A percentile compares a stretch with the other conserved stretches of the same genome.
phyloP scores from a whole-genome alignment of 768 basidiomycete species.

The Gloeopeniophorella convolvens region DNA sequence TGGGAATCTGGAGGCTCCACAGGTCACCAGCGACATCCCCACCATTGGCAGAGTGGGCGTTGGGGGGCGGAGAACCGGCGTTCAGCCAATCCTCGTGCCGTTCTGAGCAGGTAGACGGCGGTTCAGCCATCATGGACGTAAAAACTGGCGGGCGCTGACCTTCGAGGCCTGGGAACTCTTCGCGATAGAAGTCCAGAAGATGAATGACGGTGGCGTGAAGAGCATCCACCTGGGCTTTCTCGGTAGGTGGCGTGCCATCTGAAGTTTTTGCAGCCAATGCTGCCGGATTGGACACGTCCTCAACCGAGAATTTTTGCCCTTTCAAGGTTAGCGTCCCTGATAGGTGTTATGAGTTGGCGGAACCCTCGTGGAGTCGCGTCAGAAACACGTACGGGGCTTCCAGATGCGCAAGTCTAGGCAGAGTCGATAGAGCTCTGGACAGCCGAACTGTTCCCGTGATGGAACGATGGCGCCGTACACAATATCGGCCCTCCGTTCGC shows the following conservation, averaged over 20 bases:
- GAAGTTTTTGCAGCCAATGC: slow-evolving; percentile 1
- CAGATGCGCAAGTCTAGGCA: slow-evolving; percentile 7
- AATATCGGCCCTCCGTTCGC: slow-evolving; percentile 4
- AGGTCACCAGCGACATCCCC: not conserved
- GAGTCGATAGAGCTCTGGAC: slow-evolving; percentile 10
- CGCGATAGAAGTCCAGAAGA: slow-evolving; percentile 10
- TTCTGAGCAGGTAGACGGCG: not conserved
- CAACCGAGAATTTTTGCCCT: slow-evolving; percentile 3
- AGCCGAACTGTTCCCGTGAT: slow-evolving; percentile 8
- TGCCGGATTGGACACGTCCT: slow-evolving; percentile 9
- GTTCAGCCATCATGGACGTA: not conserved
- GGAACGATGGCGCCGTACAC: slow-evolving; percentile 4
- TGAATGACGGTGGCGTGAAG: slow-evolving; percentile 6
- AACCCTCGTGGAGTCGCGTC: not conserved
- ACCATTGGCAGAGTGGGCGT: no score
- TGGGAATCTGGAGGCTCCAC: slow-evolving; percentile 11
- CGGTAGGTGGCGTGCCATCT: not conserved
- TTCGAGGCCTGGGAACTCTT: slow-evolving; percentile 10
- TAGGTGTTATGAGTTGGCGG: not conserved
- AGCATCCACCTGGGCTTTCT: not conserved
- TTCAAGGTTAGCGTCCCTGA: slow-evolving; percentile 7
- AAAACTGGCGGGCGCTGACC: not conserved
- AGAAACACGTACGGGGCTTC: slow-evolving; percentile 10
- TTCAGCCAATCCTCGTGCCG: slow-evolving; percentile 8
- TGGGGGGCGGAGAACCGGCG: slow-evolving; percentile 7